phyloP scores from a whole-genome alignment of 257 asterid genomes.

The Solanum tarapatanum region DNA sequence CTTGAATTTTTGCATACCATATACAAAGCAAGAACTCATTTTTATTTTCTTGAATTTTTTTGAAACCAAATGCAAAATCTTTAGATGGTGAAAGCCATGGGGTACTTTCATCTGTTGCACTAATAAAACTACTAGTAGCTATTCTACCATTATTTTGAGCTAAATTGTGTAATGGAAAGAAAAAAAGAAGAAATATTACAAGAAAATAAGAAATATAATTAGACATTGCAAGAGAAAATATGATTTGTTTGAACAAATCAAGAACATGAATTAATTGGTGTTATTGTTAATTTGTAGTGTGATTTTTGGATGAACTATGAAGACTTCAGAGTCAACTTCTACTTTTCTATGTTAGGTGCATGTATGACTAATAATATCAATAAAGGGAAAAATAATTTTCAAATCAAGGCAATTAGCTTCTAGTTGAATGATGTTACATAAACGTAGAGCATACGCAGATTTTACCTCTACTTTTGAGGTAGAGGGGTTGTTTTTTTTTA shows the following conservation, averaged over 20 bases:
- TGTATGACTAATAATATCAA: too few species aligned
- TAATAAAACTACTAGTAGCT: constrained; percentile 8
- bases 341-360: background rate
- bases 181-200: constrained; percentile 4
- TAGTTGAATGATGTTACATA: too few species aligned
- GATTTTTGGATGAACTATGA: background rate
- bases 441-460: too few species aligned
- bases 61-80: constrained; percentile 55
- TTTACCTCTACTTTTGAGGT: too few species aligned
- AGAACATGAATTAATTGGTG: background rate
- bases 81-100: constrained; percentile 53
- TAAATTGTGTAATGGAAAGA: background rate
- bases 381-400: too few species aligned
- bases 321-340: background rate
- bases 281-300: background rate
- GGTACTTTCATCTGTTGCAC: constrained; percentile 15
- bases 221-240: constrained; percentile 6
- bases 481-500: too few species aligned
- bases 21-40: constrained; percentile 35
- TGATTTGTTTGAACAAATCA: background rate
- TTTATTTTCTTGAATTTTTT: background rate
- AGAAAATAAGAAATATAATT: background rate
- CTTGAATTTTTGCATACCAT: constrained; percentile 41
- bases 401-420: too few species aligned
- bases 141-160: constrained; percentile 26